A percentile compares a stretch with the other conserved stretches of the same genome.
phyloP scores from a whole-genome alignment of 768 basidiomycete species.

The Tubosaeta sp. region DNA sequence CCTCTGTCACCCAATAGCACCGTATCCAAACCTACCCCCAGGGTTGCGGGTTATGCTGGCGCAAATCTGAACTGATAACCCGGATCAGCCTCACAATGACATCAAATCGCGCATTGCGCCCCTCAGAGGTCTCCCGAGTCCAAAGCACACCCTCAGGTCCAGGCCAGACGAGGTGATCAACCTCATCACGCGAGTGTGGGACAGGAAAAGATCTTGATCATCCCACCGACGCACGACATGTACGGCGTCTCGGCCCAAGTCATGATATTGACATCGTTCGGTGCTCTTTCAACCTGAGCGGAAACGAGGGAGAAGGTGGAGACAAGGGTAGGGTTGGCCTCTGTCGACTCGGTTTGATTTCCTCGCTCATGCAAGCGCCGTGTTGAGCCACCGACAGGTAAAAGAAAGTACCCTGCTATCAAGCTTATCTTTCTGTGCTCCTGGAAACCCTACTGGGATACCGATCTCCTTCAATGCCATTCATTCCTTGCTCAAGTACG shows the following conservation, averaged over 20 bases:
- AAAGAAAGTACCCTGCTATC: too few species aligned
- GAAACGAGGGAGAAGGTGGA: slow-evolving; percentile 66
- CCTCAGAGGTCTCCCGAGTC: slow-evolving; percentile 60
- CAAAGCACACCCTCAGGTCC: slow-evolving; percentile 84
- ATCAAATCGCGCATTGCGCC: slow-evolving; percentile 78
- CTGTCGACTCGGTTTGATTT: slow-evolving; percentile 75
- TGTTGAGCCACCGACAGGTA: too few species aligned
- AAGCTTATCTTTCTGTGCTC: slow-evolving; percentile 95
- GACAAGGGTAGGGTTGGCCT: slow-evolving; percentile 69
- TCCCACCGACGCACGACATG: slow-evolving; percentile 98
- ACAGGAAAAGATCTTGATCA: slow-evolving; percentile 78
- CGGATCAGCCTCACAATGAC: slow-evolving; percentile 79
- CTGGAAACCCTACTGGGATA: slow-evolving; percentile 96
- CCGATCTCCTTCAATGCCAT: slow-evolving; percentile 70
- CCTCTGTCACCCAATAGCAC: too few species aligned
- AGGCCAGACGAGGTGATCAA: slow-evolving; percentile 98
- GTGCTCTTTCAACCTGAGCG: slow-evolving; percentile 64
- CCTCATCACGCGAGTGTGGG: slow-evolving; percentile 86
- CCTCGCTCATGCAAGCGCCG: too few species aligned
- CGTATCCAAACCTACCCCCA: too few species aligned
- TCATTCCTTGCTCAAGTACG: slow-evolving; percentile 67
- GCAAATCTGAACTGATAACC: slow-evolving; percentile 85
- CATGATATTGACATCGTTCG: slow-evolving; percentile 80
- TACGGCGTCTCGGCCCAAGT: slow-evolving; percentile 94
- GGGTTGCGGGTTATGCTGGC: too few species aligned